Evolutionary conservation across 306 rosid species (phyloP).

Genomic region (Rosa rugosa): DNA sequence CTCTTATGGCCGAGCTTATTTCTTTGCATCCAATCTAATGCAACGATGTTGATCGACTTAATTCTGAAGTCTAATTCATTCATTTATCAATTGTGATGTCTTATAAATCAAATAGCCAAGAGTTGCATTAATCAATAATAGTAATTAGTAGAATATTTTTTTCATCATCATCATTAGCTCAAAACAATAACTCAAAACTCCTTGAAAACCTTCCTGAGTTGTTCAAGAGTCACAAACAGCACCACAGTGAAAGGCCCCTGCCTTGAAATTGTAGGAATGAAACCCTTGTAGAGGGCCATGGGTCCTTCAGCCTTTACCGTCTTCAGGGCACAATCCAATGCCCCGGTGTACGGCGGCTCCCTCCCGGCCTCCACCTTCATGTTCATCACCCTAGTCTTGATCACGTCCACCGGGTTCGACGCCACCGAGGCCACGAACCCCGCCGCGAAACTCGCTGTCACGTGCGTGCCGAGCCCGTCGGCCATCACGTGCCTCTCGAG

Average conservation of each 20-base stretch:
- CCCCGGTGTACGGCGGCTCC: constrained; percentile 58
- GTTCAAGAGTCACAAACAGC: constrained; percentile 84
- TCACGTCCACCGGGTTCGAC: constrained; percentile 88
- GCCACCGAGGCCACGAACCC: constrained; percentile 90
- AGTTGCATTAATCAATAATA: not conserved
- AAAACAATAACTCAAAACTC: constrained; percentile 28
- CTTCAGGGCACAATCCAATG: constrained; percentile 72
- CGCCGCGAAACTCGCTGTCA: constrained; percentile 80
- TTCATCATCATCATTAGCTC: constrained; percentile 15
- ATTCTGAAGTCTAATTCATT: too few species aligned
- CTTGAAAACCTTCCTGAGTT: constrained; percentile 62
- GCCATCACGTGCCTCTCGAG: constrained; percentile 52
- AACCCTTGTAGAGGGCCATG: constrained; percentile 83
- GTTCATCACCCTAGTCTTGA: constrained; percentile 88
- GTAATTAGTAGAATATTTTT: too few species aligned
- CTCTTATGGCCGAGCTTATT: too few species aligned
- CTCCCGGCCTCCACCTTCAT: constrained; percentile 69
- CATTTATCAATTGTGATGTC: too few species aligned
- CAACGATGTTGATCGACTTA: too few species aligned
- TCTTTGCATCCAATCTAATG: too few species aligned
- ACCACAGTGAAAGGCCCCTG: constrained; percentile 91
- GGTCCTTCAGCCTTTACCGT: constrained; percentile 78
- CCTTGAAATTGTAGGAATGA: constrained; percentile 75
- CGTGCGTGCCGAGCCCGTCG: constrained; percentile 79
- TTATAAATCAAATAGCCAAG: not conserved